phyloP scores from a whole-genome alignment of 345 rosid species.

The Eucalyptus curtisii region DNA sequence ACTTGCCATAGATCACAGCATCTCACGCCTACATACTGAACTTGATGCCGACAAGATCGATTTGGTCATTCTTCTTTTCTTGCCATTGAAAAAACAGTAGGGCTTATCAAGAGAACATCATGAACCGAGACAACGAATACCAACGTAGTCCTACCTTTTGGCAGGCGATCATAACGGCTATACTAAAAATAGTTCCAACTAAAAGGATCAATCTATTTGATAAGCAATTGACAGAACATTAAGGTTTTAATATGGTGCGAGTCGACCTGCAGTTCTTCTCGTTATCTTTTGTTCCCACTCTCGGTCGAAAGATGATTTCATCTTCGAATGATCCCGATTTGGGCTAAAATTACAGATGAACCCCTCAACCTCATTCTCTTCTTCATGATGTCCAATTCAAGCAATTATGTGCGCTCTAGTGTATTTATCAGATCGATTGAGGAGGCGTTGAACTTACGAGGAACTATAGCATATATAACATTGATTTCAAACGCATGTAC shows the following conservation, averaged over 20 bases:
- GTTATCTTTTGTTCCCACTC: background rate
- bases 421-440: background rate
- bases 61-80: no score
- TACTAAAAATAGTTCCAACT: background rate
- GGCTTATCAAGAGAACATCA: no score
- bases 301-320: background rate
- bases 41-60: no score
- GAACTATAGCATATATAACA: background rate
- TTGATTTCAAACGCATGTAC: background rate
- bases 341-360: background rate
- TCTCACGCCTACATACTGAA: no score
- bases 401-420: fast-evolving
- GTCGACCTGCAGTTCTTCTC: background rate
- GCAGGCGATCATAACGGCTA: fast-evolving
- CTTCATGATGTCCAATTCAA: background rate
- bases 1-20: no score
- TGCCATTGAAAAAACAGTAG: no score
- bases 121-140: no score
- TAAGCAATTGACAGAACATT: background rate
- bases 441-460: background rate
- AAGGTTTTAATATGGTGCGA: no score
- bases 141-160: no score
- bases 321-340: fast-evolving
- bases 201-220: background rate
- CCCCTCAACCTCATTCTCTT: background rate